Base-by-base conservation (phyloP, 805 yeast genomes). In the Yarrowia deformans region DNA sequence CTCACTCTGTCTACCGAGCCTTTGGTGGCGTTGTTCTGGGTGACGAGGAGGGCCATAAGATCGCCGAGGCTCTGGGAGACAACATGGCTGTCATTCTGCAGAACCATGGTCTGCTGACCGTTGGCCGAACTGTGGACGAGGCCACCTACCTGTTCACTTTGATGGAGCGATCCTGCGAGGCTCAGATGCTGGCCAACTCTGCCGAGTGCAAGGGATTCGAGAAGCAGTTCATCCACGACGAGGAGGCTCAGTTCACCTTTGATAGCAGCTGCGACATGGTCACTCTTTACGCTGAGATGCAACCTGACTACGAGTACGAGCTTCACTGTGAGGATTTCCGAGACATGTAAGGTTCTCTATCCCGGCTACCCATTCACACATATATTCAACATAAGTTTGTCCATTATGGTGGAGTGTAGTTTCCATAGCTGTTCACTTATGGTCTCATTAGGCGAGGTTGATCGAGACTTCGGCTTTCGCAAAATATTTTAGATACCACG, bases 11-110 rank as follows among this genome's bases (percentile, higher is more conserved):
- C 3, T 89, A 89, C 77, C 70, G 74, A 19, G 85, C 86, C 75
- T 90, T 90, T 77, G 95, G 95, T 39, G 96, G 96, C 48, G 90
- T 90, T 69, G 96, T 92, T 0, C 73, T 89, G 35, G 90, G 88
- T 72, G 81, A 79, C 29, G 85, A 83, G 64, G 93, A 89, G 76
- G 93, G 93, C 37, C 74, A 77, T 55, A 83, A 82, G 55, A 83
- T 89, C 69, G 92, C 93, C 7, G 77, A 78, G 40, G 87, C 90
- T 0, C 77, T 88, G 39, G 91, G 91, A 8, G 79, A 83, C 69
- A 86, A 85, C 46, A 84, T 84, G 72, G 86, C 83, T 19, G 82
- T 86, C 58, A 87, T 89, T 72, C 79, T 89, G 72, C 89, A 85
- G 76, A 89, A 89, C 80, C 94, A 89, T 76, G 93, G 94, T 37